Percentiles rank a stretch among this genome's conserved stretches.
Evolutionary conservation across 352 stramenopile species (phyloP).

Genomic region (Phytophthora melonis): DNA sequence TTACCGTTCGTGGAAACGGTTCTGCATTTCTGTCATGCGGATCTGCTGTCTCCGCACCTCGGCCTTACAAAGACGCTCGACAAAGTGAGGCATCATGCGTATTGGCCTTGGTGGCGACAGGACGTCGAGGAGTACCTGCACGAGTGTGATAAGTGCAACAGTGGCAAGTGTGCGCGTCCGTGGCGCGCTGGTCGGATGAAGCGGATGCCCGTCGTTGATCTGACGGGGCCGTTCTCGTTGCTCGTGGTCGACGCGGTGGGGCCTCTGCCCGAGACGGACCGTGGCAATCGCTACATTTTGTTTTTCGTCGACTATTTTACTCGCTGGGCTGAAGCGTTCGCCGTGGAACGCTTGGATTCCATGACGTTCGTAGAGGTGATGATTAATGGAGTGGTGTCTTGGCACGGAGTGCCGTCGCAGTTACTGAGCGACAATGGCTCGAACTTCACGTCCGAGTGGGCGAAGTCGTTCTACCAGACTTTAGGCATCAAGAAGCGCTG

Average conservation of each 20-base stretch:
- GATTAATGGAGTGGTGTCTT: not conserved
- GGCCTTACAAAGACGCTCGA: conserved; percentile 10
- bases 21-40: conserved; percentile 14
- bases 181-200: conserved; percentile 13
- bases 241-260: not conserved
- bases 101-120: too few species aligned
- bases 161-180: not conserved
- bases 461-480: too few species aligned
- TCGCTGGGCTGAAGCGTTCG: not conserved
- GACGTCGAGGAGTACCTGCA: too few species aligned
- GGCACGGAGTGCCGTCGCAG: not conserved
- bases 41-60: conserved; percentile 3
- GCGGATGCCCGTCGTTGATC: conserved; percentile 2
- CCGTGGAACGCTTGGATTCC: not conserved
- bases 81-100: conserved; percentile 2
- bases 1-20: conserved; percentile 13
- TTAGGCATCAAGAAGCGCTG: too few species aligned
- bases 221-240: conserved; percentile 1
- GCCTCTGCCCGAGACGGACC: not conserved
- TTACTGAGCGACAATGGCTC: conserved; percentile 7
- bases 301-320: not conserved
- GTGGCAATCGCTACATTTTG: not conserved
- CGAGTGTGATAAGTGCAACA: too few species aligned
- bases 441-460: conserved; percentile 8
- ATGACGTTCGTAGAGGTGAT: not conserved